Conservation (phyloP, 163 green algal species). For the Chlamydomonas reinhardtii region DNA sequence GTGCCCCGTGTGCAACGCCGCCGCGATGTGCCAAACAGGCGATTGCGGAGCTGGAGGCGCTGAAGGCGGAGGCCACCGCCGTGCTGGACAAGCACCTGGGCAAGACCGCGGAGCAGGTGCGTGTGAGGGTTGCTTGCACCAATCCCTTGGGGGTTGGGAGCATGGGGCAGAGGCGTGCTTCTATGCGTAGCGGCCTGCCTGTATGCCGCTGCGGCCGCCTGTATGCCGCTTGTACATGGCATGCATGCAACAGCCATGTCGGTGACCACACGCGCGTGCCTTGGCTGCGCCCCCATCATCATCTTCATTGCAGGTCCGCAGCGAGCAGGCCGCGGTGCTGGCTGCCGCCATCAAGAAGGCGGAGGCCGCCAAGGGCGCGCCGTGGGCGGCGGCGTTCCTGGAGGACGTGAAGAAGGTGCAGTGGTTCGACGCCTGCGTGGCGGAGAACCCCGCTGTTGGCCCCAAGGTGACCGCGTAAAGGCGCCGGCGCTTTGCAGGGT, state of each 20-base stretch:
- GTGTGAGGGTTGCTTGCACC: too few relatives aligned
- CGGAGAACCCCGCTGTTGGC: conserved; percentile 53
- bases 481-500: neutral
- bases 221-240: too few relatives aligned
- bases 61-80: conserved; percentile 55
- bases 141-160: too few relatives aligned
- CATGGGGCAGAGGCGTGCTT: too few relatives aligned
- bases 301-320: conserved; percentile 42
- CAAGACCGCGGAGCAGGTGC: conserved; percentile 64
- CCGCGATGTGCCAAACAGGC: conserved; percentile 43
- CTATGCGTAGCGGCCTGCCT: neutral
- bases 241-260: too few relatives aligned
- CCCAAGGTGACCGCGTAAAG: conserved; percentile 58
- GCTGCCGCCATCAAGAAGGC: conserved; percentile 55
- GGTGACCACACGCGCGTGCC: too few relatives aligned
- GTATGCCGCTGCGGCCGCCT: too few relatives aligned
- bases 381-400: conserved; percentile 59
- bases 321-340: conserved; percentile 61
- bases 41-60: conserved; percentile 59
- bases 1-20: too few relatives aligned
- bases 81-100: conserved; percentile 63
- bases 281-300: too few relatives aligned
- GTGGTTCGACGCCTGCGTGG: conserved; percentile 65
- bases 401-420: conserved; percentile 57
- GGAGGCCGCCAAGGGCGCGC: conserved; percentile 58